Base-by-base conservation (phyloP, 1,284 basidiomycete genomes). In the Caloboletus firmus region DNA sequence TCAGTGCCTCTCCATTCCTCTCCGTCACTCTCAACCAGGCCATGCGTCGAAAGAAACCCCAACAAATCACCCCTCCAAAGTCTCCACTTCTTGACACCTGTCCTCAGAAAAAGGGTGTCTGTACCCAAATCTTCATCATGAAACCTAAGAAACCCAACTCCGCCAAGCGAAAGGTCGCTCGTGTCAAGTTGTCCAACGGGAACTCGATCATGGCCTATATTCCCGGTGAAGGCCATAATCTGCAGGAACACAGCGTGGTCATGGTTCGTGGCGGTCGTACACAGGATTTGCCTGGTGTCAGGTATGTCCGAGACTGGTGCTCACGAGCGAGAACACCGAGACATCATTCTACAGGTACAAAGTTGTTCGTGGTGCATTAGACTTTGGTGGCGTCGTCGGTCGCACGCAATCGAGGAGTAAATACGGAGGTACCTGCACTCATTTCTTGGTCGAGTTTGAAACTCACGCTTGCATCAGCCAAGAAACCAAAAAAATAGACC, bases 101-200 rank as follows among this genome's bases (percentile, higher is more conserved):
- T 68, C 90, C 88, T 12, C 94, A 97, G 74, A 85, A 85, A 64
- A 97, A 96, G 71, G 95, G 91, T 35, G 93, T 98, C 55, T 91
- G 92, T 69, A 83, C 87, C 30, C 84, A 87, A 61, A 84, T 98
- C 24, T 89, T 90, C 72, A 91, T 86, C 43, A 83, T 80, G 63
- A 94, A 91, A 68, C 97, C 97, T 24, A 98, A 95, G 79, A 99
- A 99, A 72, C 97, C 97, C 60, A 99, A 99, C 76, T 99, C 96
- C 40, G 95, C 95, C 42, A 94, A 98, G 68, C 91, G 97, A 59
- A 99, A 98, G 76, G 93, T 98, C 56, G 95, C 95, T 40, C 84
- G 93, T 68, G 89, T 99, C 62, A 96, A 96, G 77, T 79, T 99
- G 47, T 84, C 88, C 32, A 96, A 90, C 32, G 97, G 97, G 48